These are phyloP conservation scores for Acorus calamus DNA, from an alignment of 106 monocot genomes.

Conservation along the genomic window DNA sequence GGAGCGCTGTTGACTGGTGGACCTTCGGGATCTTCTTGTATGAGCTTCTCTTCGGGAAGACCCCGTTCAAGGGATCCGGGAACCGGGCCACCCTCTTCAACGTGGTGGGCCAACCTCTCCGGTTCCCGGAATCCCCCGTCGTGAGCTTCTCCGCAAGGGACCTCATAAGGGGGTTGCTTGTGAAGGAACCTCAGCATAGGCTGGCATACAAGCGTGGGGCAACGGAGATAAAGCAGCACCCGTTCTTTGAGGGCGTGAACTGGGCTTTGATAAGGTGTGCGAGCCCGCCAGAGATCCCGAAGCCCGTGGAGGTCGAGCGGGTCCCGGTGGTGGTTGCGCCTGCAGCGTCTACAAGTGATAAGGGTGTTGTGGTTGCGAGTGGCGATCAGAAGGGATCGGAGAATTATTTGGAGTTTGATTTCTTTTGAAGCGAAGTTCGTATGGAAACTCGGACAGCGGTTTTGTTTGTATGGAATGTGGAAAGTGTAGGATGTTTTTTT, in stretches of 20 bases:
- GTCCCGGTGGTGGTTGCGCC: not conserved
- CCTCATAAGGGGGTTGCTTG: slow-evolving; percentile 21
- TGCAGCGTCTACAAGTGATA: slow-evolving; percentile 13
- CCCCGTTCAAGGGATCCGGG: slow-evolving; percentile 30
- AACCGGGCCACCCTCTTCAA: slow-evolving; percentile 26
- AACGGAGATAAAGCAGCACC: slow-evolving; percentile 23
- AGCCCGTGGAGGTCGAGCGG: slow-evolving; percentile 4
- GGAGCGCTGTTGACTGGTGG: slow-evolving; percentile 38
- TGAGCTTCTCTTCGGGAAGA: slow-evolving; percentile 27
- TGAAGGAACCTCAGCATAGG: not conserved
- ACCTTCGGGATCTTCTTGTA: slow-evolving; percentile 34
- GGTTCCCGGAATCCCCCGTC: slow-evolving; percentile 22
- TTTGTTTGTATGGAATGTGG: not conserved
- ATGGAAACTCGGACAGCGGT: not conserved
- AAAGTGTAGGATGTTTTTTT: not conserved
- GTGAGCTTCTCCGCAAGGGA: slow-evolving; percentile 24
- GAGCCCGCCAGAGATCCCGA: slow-evolving; percentile 21
- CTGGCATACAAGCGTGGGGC: slow-evolving; percentile 29
- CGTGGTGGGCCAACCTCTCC: slow-evolving; percentile 19
- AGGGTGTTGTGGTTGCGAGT: not conserved
- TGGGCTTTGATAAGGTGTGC: slow-evolving; percentile 30
- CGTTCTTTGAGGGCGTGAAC: slow-evolving; percentile 31
- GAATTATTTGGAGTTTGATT: slow-evolving; percentile 43
- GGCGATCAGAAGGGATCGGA: slow-evolving; percentile 24
- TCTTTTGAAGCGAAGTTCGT: slow-evolving; percentile 27